These are phyloP conservation scores for Fusarium euwallaceae DNA, from an alignment of 2,329 filamentous ascomycete species.

Conservation along the genomic window DNA sequence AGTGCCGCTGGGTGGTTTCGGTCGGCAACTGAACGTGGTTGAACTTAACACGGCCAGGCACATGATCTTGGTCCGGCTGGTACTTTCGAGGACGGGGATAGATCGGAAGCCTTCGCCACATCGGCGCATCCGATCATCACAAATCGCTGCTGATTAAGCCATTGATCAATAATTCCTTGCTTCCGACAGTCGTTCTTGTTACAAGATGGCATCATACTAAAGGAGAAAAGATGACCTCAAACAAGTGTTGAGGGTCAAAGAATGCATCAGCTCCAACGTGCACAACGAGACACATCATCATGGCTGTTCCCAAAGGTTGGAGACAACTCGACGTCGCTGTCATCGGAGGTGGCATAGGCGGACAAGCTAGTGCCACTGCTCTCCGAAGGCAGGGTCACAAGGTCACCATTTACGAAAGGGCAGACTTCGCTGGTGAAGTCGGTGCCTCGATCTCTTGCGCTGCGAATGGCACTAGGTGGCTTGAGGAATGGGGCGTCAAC, in stretches of 20 bases:
- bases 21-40: not conserved
- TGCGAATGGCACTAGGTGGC: slow-evolving; percentile 73
- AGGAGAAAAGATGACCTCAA: not conserved
- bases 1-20: not conserved
- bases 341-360: slow-evolving; percentile 64
- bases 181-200: not conserved
- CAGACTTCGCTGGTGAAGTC: slow-evolving; percentile 72
- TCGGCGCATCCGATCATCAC: not conserved
- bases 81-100: not conserved
- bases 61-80: not conserved
- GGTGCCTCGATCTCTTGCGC: slow-evolving; percentile 73
- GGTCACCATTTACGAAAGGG: slow-evolving; percentile 65
- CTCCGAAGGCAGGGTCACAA: slow-evolving; percentile 65
- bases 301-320: not conserved
- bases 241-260: not conserved
- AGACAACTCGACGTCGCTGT: slow-evolving; percentile 32
- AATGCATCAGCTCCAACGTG: not conserved
- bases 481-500: slow-evolving; percentile 69
- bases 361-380: slow-evolving; percentile 65
- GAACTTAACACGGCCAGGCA: not conserved
- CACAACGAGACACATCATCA: not conserved
- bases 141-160: not conserved
- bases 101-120: not conserved
- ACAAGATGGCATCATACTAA: not conserved
- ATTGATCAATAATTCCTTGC: not conserved